Evolutionary conservation across 2,329 filamentous ascomycete genomes (phyloP), one percentile per base, ranked within the genome.

Genomic region (Apiospora kogelbergensis): DNA sequence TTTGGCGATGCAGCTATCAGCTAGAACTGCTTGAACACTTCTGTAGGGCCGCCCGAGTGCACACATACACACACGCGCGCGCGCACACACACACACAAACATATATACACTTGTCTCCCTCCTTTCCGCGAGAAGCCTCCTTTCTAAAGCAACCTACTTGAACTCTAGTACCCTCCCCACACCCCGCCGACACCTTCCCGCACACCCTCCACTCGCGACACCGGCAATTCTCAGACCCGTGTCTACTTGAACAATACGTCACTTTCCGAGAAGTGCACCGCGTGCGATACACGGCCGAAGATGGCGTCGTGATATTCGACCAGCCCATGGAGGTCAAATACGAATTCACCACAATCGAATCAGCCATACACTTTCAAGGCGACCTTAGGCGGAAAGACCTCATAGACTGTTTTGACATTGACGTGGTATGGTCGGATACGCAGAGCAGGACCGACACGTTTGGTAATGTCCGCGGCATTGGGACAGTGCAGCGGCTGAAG

Each of bases 1-100:
- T 84, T 46, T 87, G 85, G 85, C 84, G 84, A 72, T 84, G 85
- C 71, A 85, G 83, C 72, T 86, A 86, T 73, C 81, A 83, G 72
- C 82, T 83, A 74, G 85, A 86, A 76, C 78, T 83, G 33, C 79
- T 87, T 41, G 85, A 86, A 72, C 85, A 87, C 72, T 86, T 82
- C 70, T 77, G 84, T 86, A 79, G 70, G 81, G 78, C 65, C 46
- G 33, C 53, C 53, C 53, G 53, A 60, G 30, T 37, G 40, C 40
- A 60, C 17, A 37, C 53, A 37, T 30, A 45, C 48, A 33, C 33
- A 33, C 33, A 33, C 33, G 7, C 33, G 7, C 33, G 7, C 33
- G 7, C 33, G 7, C 33, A 33, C 33, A 33, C 33, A 7, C 33
- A 7, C 33, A 7, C 33, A 7, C 33, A 7, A n/a, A n/a, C 33